These are phyloP conservation scores for Mallotus nudiflorus DNA, from an alignment of 345 rosid genomes.

Conservation along the genomic window DNA sequence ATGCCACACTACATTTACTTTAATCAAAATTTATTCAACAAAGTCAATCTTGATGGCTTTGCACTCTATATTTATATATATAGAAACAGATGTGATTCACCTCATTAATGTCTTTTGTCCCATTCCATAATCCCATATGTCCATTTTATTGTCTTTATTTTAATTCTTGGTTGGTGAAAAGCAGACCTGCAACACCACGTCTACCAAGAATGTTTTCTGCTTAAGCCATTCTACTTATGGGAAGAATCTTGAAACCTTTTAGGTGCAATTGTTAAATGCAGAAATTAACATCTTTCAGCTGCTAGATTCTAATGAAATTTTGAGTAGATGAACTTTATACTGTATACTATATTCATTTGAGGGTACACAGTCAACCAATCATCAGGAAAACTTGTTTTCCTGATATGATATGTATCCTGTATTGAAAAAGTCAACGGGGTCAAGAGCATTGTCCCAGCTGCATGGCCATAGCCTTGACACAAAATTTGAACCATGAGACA, in stretches of 20 bases:
- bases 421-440: neutral
- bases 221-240: neutral
- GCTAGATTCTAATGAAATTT: too few species aligned
- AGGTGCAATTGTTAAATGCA: neutral
- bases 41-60: neutral
- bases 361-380: neutral
- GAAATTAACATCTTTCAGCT: too few species aligned
- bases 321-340: too few species aligned
- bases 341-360: too few species aligned
- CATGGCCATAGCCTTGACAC: neutral
- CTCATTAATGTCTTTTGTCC: neutral
- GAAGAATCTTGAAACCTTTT: neutral
- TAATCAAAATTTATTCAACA: neutral
- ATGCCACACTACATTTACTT: conserved; percentile 1
- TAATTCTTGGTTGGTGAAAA: conserved; percentile 3
- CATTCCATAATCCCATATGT: neutral
- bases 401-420: neutral
- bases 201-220: neutral
- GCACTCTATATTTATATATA: neutral
- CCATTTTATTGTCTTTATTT: neutral
- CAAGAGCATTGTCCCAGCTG: neutral
- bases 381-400: neutral
- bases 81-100: neutral
- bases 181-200: neutral
- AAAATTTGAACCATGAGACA: neutral